Evolutionary conservation across 108 stramenopile genomes (phyloP), one percentile per base, ranked within the genome.

Genomic region (Aurantiochytrium sp.): DNA sequence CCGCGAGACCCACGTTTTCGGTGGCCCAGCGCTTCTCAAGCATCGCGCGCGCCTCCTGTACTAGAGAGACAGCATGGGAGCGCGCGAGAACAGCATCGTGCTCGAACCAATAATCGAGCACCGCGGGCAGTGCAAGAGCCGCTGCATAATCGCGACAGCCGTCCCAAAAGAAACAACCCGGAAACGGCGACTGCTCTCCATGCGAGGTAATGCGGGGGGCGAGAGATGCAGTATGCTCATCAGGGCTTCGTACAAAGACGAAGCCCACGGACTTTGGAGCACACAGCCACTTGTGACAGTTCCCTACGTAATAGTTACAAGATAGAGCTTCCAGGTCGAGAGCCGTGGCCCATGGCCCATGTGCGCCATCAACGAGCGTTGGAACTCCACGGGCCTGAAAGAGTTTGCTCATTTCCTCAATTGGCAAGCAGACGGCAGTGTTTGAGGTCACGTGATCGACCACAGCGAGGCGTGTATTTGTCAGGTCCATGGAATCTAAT

Each of bases 201-300:
- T 90, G 89, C 21, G 76, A 87, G 51, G 42, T 90, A 4, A 87
- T 57, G 59, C 44, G 69, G 6, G 89, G 83, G 16, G 8, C 14
- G 4, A 87, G 21, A 43, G 5, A 10, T 3, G 10, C 89, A 19
- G 64, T 18, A 8, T 8, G 6, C 35, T 42, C 42, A 10, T 23
- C 14, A 8, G 64, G 64, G 10, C 42, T 42, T 5, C 29, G 57
- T 12, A 44, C 60, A 19, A 42, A 25, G 23, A 87, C 19, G 10
- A 87, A 45, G 0, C 55, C 89, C 19, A 58, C 73, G 5, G 72
- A 72, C 19, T 44, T 25, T 4, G 89, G 83, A 5, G 58, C 43
- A 83, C 89, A 87, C 23, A 90, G 89, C 89, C 89, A 90, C 59
- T 90, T 90, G 59, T 90, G 89, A 8, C 42, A 35, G 58, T 90